Conservation (phyloP, 148 eudicot genomes). For the Camellia sinensis region DNA sequence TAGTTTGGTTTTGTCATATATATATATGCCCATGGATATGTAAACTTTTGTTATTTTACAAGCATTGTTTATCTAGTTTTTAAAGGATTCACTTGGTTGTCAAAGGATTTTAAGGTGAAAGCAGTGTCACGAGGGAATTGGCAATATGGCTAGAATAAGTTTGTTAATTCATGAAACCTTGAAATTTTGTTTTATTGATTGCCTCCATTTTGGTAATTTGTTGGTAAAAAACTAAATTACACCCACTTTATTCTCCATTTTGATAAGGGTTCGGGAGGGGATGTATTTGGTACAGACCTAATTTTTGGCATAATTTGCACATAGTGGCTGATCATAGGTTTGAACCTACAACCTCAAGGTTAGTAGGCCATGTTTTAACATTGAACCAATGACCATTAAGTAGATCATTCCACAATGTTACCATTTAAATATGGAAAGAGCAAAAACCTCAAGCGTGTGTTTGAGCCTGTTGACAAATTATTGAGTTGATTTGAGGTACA, state of each 20-base stretch:
- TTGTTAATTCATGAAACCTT: background rate
- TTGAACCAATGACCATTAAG: too few species aligned
- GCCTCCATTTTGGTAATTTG: background rate
- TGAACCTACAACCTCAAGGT: too few species aligned
- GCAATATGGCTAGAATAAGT: background rate
- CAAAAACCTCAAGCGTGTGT: background rate
- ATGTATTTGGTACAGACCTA: too few species aligned
- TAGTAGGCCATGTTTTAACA: too few species aligned
- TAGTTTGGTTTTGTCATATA: background rate
- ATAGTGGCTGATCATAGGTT: too few species aligned
- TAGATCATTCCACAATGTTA: background rate
- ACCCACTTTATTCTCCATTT: too few species aligned
- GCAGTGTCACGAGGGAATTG: background rate
- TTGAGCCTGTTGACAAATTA: background rate
- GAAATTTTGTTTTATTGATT: background rate
- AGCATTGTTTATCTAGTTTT: background rate
- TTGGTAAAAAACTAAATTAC: too few species aligned
- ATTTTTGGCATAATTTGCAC: too few species aligned
- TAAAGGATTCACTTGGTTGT: background rate
- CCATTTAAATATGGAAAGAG: background rate
- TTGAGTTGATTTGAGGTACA: conserved; percentile 1
- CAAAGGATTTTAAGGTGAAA: background rate
- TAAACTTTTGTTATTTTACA: background rate
- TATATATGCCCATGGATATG: background rate
- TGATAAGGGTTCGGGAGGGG: too few species aligned